Evolutionary conservation across 306 rosid genomes (phyloP), one percentile per base, ranked within the genome.

Genomic region (Oemleria cerasiformis): DNA sequence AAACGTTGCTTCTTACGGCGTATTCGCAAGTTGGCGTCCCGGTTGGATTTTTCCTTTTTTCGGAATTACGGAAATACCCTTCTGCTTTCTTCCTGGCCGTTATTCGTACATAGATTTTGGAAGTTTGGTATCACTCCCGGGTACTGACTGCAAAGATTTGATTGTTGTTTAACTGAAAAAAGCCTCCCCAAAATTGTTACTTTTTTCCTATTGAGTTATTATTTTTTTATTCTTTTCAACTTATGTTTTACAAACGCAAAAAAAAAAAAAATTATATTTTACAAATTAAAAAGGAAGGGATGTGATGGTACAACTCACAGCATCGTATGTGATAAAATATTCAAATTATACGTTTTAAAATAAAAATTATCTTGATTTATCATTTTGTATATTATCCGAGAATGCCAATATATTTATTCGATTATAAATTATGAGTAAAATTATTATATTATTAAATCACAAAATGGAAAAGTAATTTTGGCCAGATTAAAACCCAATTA

Each of bases 1-100:
- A 49, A 34, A 58, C 72, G 80, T 36, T 19, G 74, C 51, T 53
- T 59, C 65, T 57, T 25, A 72, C 65, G 86, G 79, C 77, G 68
- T 72, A 36, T n/a, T n/a, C 73, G 88, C 88, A 82, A 73, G 85
- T 62, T 77, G 63, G 77, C 74, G 40, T 51, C 65, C 68, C 21
- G 47, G 21, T 69, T 10, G 78, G 63, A 49, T 47, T 73, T 40
- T 21, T 48, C 41, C 21, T 3, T 9, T 3, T 0, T 0, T 0
- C n/a, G 7, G 1, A 79, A 34, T 83, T 57, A 84, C 83, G 1
- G 9, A 49, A 53, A 25, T 71, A 25, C 81, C 90, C 84, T 69
- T 38, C 21, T 6, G 3, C 69, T 59, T n/a, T 30, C 44, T 3
- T 30, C 23, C 4, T 0, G 73, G 62, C 68, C 73, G 75, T 71